These are phyloP conservation scores for Elasticomyces elasticus DNA, from an alignment of 495 filamentous ascomycete genomes.

Conservation along the genomic window DNA sequence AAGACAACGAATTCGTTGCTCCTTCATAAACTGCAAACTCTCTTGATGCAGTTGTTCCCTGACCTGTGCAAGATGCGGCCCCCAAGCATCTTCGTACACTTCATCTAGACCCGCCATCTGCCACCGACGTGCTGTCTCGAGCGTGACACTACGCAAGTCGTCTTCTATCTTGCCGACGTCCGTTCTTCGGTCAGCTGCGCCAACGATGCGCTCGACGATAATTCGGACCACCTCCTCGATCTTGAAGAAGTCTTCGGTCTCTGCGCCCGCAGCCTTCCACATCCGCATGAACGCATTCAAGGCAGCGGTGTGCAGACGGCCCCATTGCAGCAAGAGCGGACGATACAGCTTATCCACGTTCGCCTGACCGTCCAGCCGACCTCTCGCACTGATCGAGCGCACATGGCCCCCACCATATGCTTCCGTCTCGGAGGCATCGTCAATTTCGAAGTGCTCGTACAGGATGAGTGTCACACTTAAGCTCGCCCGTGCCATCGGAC, in stretches of 20 bases:
- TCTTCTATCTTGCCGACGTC: constrained; percentile 85
- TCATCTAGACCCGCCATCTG: constrained; percentile 91
- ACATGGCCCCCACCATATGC: not conserved
- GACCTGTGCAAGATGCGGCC: constrained; percentile 74
- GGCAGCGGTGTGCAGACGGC: constrained; percentile 79
- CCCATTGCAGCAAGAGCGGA: constrained; percentile 88
- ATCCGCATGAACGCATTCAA: constrained; percentile 84
- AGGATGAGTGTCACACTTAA: constrained; percentile 78
- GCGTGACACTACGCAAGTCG: constrained; percentile 75
- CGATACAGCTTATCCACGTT: constrained; percentile 80
- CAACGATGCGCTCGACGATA: constrained; percentile 83
- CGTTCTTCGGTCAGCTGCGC: constrained; percentile 69
- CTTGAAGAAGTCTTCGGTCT: constrained; percentile 80
- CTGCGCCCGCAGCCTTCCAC: constrained; percentile 82
- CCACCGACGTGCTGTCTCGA: constrained; percentile 63
- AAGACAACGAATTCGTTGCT: constrained; percentile 89
- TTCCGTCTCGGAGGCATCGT: constrained; percentile 40
- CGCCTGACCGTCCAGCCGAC: constrained; percentile 38
- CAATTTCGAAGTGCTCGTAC: constrained; percentile 92
- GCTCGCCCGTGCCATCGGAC: constrained; percentile 80
- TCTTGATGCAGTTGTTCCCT: constrained; percentile 90
- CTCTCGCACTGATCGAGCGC: not conserved
- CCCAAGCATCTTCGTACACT: constrained; percentile 91
- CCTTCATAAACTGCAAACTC: constrained; percentile 88
- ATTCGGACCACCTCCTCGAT: constrained; percentile 83